A percentile compares a stretch with the other conserved stretches of the same genome.
Evolutionary conservation across 495 filamentous ascomycete genomes (phyloP).

Genomic region (Jackrogersella minutella): DNA sequence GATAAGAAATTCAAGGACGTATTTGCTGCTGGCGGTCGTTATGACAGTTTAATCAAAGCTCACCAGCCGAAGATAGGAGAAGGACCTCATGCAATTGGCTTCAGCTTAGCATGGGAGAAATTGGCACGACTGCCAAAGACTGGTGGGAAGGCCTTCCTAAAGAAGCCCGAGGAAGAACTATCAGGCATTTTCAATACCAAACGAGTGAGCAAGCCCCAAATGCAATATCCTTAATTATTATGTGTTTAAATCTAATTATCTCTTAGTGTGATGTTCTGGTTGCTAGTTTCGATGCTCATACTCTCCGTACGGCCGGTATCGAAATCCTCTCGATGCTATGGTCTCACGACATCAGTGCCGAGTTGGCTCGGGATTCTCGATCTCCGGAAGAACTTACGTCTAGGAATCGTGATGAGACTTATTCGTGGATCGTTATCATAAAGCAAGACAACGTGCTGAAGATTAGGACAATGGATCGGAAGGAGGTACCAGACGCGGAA

Average conservation of each 20-base stretch:
- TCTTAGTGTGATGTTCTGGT: conserved; percentile 84
- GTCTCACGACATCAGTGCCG: conserved; percentile 85
- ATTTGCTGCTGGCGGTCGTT: conserved; percentile 92
- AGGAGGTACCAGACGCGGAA: conserved; percentile 78
- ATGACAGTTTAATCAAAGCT: conserved; percentile 83
- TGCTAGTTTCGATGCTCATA: conserved; percentile 79
- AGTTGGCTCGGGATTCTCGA: conserved; percentile 80
- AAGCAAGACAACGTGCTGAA: conserved; percentile 83
- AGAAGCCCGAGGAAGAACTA: conserved; percentile 66
- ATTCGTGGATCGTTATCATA: conserved; percentile 86
- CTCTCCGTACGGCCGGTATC: conserved; percentile 78
- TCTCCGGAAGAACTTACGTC: conserved; percentile 79
- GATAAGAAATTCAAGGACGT: conserved; percentile 85
- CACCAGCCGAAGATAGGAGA: conserved; percentile 67
- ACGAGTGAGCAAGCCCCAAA: conserved; percentile 62
- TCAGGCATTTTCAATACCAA: conserved; percentile 68
- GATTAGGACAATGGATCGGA: conserved; percentile 74
- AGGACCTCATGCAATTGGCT: conserved; percentile 82
- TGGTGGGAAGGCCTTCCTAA: conserved; percentile 68
- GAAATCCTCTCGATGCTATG: conserved; percentile 82
- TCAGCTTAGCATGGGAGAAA: conserved; percentile 89
- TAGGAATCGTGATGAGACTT: conserved; percentile 72
- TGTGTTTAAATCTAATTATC: conserved; percentile 27
- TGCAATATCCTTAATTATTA: background rate
- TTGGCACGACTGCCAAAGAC: conserved; percentile 71